A percentile compares a stretch with the other conserved stretches of the same genome.
Evolutionary conservation across 805 yeast species (phyloP).

Genomic region (Saccharomycopsis oosterbeekiorum): DNA sequence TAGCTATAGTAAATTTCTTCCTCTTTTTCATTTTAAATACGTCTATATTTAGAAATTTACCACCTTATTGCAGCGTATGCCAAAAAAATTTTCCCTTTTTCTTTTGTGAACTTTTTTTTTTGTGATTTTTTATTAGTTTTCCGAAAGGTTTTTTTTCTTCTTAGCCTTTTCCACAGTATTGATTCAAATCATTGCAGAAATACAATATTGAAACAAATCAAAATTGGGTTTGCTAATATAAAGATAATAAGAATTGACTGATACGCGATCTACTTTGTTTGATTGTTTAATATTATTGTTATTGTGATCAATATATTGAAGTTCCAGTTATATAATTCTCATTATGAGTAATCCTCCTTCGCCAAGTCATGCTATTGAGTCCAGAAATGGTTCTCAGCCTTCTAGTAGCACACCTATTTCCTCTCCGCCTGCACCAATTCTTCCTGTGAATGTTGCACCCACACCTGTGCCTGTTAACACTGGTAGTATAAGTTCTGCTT

Average conservation of each 20-base stretch:
- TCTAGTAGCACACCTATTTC: not conserved
- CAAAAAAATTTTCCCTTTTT: not conserved
- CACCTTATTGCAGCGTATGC: not conserved
- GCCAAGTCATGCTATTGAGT: not conserved
- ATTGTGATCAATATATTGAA: not conserved
- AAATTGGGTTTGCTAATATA: too few species aligned
- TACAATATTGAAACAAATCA: not conserved
- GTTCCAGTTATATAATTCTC: not conserved
- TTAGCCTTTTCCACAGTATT: not conserved
- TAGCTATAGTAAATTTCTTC: too few species aligned
- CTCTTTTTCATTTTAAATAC: too few species aligned
- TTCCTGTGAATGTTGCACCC: not conserved
- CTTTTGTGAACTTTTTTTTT: not conserved
- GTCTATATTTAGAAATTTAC: not conserved
- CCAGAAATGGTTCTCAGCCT: not conserved
- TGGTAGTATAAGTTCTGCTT: not conserved
- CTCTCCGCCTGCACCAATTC: not conserved
- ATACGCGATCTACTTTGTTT: not conserved
- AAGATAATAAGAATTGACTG: not conserved
- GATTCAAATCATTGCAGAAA: not conserved
- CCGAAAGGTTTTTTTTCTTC: not conserved
- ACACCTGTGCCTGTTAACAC: not conserved
- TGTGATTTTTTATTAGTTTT: not conserved
- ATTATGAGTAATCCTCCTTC: not conserved
- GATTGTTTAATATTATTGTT: not conserved